Conservation (phyloP, 192 early-diverging fungal species). For the Entomortierella lignicola region DNA sequence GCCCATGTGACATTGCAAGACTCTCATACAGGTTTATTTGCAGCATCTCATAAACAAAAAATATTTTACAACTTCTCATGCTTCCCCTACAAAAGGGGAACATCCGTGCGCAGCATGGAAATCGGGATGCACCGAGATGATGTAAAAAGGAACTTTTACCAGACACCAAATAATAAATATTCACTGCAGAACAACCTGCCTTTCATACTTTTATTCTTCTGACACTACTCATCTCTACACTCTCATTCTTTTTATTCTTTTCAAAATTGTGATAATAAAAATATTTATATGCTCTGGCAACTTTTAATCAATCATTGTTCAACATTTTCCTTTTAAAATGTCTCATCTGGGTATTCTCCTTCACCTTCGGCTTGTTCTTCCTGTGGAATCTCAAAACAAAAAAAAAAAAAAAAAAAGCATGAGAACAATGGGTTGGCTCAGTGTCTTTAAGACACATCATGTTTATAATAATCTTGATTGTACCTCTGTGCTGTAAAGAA, state of each 20-base stretch:
- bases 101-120: slow-evolving; percentile 4
- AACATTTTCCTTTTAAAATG: slow-evolving; percentile 63
- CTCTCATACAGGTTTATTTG: too few relatives aligned
- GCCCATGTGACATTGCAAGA: too few relatives aligned
- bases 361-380: slow-evolving; percentile 56
- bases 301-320: too few relatives aligned
- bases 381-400: slow-evolving; percentile 77
- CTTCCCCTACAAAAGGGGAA: background rate
- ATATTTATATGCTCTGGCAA: too few relatives aligned
- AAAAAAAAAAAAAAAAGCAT: background rate
- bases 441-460: background rate
- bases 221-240: too few relatives aligned
- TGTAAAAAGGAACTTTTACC: background rate
- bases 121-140: background rate
- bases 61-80: too few relatives aligned
- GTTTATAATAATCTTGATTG: background rate
- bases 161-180: too few relatives aligned
- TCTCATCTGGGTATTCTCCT: slow-evolving; percentile 66
- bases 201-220: too few relatives aligned
- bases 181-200: too few relatives aligned
- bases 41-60: too few relatives aligned
- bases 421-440: background rate
- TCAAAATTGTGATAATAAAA: background rate
- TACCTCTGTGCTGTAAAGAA: slow-evolving; percentile 91
- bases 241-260: background rate